These are phyloP conservation scores for Ruellia speciosa DNA, from an alignment of 305 asterid species.

Conservation along the genomic window DNA sequence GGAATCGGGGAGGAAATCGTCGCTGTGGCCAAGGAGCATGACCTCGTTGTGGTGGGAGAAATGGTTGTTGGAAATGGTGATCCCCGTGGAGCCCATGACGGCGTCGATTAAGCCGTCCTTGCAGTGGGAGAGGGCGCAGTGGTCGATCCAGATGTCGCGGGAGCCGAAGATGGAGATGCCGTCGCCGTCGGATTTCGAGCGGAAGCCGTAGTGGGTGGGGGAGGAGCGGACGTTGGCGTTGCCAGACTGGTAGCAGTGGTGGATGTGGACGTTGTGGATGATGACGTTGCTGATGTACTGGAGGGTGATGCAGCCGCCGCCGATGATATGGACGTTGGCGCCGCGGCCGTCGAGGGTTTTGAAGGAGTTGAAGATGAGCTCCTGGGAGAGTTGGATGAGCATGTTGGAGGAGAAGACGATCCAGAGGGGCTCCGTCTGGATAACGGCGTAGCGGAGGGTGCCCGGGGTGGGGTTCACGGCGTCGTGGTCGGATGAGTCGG, in stretches of 20 bases:
- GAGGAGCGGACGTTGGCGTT: conserved; percentile 66
- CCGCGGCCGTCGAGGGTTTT: conserved; percentile 97
- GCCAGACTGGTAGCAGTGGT: conserved; percentile 71
- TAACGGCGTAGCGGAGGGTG: conserved; percentile 80
- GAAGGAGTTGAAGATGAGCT: conserved; percentile 80
- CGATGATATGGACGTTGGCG: conserved; percentile 60
- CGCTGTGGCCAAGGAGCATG: conserved; percentile 80
- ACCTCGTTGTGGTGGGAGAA: conserved; percentile 89
- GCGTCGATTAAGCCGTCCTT: conserved; percentile 82
- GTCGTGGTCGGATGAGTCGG: conserved; percentile 79
- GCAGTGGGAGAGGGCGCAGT: conserved; percentile 70
- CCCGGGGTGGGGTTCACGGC: conserved; percentile 70
- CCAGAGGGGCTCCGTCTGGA: conserved; percentile 86
- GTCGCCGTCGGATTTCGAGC: conserved; percentile 72
- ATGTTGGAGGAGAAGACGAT: conserved; percentile 70
- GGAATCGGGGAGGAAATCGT: conserved; percentile 67
- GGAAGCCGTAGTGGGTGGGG: conserved; percentile 77
- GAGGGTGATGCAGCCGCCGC: conserved; percentile 88
- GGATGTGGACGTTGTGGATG: conserved; percentile 74
- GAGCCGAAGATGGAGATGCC: conserved; percentile 79
- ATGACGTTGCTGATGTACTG: conserved; percentile 67
- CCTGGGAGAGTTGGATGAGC: conserved; percentile 69
- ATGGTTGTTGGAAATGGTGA: conserved; percentile 71
- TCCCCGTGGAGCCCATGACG: conserved; percentile 86
- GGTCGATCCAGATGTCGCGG: conserved; percentile 79